Base-by-base conservation (phyloP, 331 rosid genomes). In the Pyracantha coccinea region DNA sequence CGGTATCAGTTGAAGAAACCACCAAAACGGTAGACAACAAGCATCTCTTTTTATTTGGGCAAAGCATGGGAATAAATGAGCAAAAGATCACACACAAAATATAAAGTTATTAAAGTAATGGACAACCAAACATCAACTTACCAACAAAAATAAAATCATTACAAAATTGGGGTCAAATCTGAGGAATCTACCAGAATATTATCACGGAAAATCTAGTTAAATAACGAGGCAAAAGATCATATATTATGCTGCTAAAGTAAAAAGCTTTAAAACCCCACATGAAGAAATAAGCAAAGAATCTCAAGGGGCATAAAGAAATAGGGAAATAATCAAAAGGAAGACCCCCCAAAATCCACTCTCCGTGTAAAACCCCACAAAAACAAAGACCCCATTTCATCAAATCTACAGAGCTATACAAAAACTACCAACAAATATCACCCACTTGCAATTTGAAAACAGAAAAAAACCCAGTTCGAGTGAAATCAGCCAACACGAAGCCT, bases 21-120 rank as follows among this genome's bases (percentile, higher is more conserved):
- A 85, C 91, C 93, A 90, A 88, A 90, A 88, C 91, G 82, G 92
- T 86, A 85, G 97, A 94, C 99, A 94, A 80, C 79, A 88, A 89
- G 97, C 88, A 94, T 94, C 97, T 91, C 81, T 54, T 77, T 82
- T 84, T 75, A 74, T 79, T 81, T 78, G 81, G 76, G 72, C 20
- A 63, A 78, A 82, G 85, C 41, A 88, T 76, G 83, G 78, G 92
- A 85, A 90, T 91, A 89, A 83, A 86, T 74, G 92, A 85, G 86
- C 74, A 88, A 82, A 88, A 89, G 82, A 85, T 81, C 79, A 74
- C 47, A 10, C 47, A 11, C 47, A 41, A 10, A 55, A 73, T 65
- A 31, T 63, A 66, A 61, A 66, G 72, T 70, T 72, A 72, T 64
- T 86, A 66, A 72, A 79, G 72, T 70, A 66, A 82, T 81, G 69